phyloP scores from a whole-genome alignment of 192 early-diverging fungal genomes.

The Pilobolus umbonatus region DNA sequence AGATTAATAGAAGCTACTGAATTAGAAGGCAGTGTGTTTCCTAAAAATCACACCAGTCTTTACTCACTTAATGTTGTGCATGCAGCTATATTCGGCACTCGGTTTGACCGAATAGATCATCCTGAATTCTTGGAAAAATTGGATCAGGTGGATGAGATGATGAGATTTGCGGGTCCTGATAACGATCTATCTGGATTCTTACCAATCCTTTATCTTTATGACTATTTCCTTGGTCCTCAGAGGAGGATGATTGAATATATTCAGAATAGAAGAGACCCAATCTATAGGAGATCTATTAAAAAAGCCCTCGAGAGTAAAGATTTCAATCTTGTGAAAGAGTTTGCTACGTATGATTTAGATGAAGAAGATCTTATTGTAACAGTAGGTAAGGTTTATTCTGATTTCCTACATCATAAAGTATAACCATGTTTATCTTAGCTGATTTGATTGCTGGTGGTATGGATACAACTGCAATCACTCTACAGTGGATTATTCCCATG shows the following conservation, averaged over 20 bases:
- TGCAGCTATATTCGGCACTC: not conserved
- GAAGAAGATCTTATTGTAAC: not conserved
- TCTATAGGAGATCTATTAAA: not conserved
- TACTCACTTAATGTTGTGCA: constrained; percentile 5
- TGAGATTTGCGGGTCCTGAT: constrained; percentile 5
- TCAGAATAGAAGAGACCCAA: constrained; percentile 1
- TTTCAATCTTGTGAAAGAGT: not conserved
- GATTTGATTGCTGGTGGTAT: constrained; percentile 16
- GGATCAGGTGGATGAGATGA: not conserved
- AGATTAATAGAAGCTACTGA: constrained; percentile 1
- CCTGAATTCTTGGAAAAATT: constrained; percentile 1
- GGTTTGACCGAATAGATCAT: not conserved
- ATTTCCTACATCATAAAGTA: too few species aligned
- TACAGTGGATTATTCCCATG: constrained; percentile 17
- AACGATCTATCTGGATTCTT: constrained; percentile 10
- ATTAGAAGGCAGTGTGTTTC: not conserved
- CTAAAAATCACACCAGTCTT: not conserved
- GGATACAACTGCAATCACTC: constrained; percentile 15
- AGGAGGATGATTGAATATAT: not conserved
- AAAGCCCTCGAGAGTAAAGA: not conserved
- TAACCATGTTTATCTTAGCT: not conserved
- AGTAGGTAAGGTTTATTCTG: not conserved
- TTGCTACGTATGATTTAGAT: not conserved
- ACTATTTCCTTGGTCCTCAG: not conserved
- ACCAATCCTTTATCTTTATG: not conserved